These are phyloP conservation scores for Schizochytrium sp. DNA, from an alignment of 108 stramenopile species.

Conservation along the genomic window DNA sequence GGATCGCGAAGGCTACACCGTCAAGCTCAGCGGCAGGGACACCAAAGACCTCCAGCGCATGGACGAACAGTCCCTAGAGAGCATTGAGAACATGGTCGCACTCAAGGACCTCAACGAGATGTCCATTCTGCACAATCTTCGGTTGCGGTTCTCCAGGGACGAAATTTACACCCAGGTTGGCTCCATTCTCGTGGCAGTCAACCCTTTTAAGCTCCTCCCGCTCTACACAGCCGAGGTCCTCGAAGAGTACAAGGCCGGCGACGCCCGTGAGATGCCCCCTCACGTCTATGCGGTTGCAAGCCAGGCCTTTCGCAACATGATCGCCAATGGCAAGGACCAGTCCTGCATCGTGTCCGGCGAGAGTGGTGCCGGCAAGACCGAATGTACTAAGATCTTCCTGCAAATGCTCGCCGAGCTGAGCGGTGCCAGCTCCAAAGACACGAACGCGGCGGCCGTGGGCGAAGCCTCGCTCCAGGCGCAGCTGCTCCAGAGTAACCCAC, in stretches of 20 bases:
- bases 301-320: slow-evolving; percentile 78
- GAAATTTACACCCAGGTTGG: slow-evolving; percentile 41
- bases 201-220: slow-evolving; percentile 48
- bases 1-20: not conserved
- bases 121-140: slow-evolving; percentile 44
- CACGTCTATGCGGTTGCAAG: slow-evolving; percentile 89
- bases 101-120: slow-evolving; percentile 57
- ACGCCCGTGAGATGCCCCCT: slow-evolving; percentile 59
- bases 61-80: not conserved
- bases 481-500: slow-evolving; percentile 88
- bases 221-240: slow-evolving; percentile 49
- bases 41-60: not conserved
- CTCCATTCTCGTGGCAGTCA: slow-evolving; percentile 41
- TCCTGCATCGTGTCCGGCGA: slow-evolving; percentile 59
- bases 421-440: not conserved
- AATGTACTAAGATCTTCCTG: slow-evolving; percentile 61
- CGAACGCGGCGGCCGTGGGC: not conserved
- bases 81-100: slow-evolving; percentile 37
- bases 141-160: slow-evolving; percentile 34
- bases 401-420: slow-evolving; percentile 47
- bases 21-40: not conserved
- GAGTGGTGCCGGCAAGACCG: slow-evolving; percentile 62
- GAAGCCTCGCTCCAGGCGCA: slow-evolving; percentile 79
- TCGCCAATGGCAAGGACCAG: slow-evolving; percentile 41
- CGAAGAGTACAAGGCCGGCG: slow-evolving; percentile 46